These are phyloP conservation scores for Trichophyton simii DNA, from an alignment of 2,329 filamentous ascomycete species.

Conservation along the genomic window DNA sequence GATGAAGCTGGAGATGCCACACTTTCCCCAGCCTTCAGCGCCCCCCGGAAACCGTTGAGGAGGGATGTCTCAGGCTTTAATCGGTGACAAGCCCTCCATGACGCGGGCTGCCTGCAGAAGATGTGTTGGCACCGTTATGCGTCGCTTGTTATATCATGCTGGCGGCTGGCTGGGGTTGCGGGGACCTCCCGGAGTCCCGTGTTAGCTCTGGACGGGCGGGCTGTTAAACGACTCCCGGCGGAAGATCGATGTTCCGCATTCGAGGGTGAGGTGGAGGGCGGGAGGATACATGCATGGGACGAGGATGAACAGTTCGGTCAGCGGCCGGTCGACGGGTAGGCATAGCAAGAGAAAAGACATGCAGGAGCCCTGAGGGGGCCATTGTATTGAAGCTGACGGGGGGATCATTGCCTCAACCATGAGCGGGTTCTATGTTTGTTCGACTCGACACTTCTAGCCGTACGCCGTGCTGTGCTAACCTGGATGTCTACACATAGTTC, in stretches of 20 bases:
- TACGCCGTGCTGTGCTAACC: background rate
- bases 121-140: slow-evolving; percentile 14
- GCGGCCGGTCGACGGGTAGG: background rate
- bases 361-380: background rate
- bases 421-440: slow-evolving; percentile 13
- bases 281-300: background rate
- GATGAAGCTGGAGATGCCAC: slow-evolving; percentile 9
- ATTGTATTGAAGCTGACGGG: background rate
- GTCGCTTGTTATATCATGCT: background rate
- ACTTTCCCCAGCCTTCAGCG: background rate
- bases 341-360: background rate
- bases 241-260: background rate
- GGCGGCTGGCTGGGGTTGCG: background rate
- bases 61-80: background rate
- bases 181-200: background rate
- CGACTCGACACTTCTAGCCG: background rate
- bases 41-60: background rate
- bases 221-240: background rate
- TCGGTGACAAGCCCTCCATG: background rate
- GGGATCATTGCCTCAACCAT: slow-evolving; percentile 5
- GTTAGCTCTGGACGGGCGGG: background rate
- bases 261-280: background rate
- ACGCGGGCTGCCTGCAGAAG: slow-evolving; percentile 12
- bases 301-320: too few relatives aligned
- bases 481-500: slow-evolving; percentile 21